Percentiles rank a stretch among this genome's conserved stretches.
phyloP scores from a whole-genome alignment of 345 rosid species.

The Eucalyptus erythrocorys region DNA sequence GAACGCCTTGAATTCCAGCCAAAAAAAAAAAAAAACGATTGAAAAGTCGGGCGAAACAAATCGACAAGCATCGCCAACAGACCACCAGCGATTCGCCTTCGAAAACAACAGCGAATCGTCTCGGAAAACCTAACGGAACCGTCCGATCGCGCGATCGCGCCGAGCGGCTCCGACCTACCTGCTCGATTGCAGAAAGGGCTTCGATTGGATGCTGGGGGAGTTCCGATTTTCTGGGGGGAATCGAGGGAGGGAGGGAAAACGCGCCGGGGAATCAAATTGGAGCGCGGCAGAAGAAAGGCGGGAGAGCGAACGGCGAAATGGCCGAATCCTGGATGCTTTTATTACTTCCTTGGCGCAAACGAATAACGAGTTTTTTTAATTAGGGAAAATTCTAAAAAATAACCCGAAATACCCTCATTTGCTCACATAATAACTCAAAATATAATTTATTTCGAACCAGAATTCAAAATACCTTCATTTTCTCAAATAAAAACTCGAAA shows the following conservation, averaged over 20 bases:
- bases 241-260: background rate
- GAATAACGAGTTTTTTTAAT: background rate
- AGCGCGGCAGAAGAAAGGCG: background rate
- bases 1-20: background rate
- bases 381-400: too few species aligned
- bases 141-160: background rate
- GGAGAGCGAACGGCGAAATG: background rate
- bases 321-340: background rate
- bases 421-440: rapidly evolving
- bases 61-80: background rate
- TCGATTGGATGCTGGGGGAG: background rate
- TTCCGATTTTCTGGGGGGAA: background rate
- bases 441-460: rapidly evolving
- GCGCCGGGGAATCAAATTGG: background rate
- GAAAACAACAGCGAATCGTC: background rate
- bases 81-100: background rate
- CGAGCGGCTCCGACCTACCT: background rate
- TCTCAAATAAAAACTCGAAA: rapidly evolving
- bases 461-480: rapidly evolving
- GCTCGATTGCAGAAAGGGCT: background rate
- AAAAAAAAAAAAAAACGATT: too few species aligned
- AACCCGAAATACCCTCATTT: rapidly evolving
- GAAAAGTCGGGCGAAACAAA: background rate
- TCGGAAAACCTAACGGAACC: background rate
- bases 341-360: background rate